phyloP scores from a whole-genome alignment of 2,329 filamentous ascomycete genomes.

The Ophiostoma triangulosporum region DNA sequence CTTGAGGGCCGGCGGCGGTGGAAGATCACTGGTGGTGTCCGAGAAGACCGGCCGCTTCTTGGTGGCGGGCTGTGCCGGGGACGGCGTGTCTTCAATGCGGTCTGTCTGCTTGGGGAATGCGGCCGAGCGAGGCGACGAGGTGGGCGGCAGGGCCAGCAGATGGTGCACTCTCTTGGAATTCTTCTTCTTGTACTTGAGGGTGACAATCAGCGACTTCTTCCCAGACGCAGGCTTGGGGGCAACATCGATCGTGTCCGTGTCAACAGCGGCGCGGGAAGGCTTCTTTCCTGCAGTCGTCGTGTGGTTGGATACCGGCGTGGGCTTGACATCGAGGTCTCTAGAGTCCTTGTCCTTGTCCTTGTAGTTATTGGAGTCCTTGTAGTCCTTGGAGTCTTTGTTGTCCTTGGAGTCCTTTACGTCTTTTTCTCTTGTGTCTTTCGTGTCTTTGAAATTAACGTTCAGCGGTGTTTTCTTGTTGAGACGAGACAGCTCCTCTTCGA shows the following conservation, averaged over 20 bases:
- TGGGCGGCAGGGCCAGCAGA: slow-evolving; percentile 31
- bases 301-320: background rate
- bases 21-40: slow-evolving; percentile 16
- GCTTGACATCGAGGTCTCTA: background rate
- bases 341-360: background rate
- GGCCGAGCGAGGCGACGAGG: slow-evolving; percentile 23
- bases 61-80: slow-evolving; percentile 23
- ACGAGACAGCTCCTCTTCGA: slow-evolving; percentile 34
- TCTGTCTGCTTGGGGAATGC: slow-evolving; percentile 20
- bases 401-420: slow-evolving; percentile 11
- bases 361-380: background rate
- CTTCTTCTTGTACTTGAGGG: slow-evolving; percentile 35
- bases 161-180: slow-evolving; percentile 30
- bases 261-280: slow-evolving; percentile 12
- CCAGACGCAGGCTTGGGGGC: background rate
- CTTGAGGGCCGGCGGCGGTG: slow-evolving; percentile 17
- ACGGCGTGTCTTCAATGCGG: slow-evolving; percentile 26
- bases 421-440: too few relatives aligned
- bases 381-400: slow-evolving; percentile 7
- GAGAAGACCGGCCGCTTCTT: slow-evolving; percentile 35
- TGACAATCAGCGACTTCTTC: slow-evolving; percentile 25
- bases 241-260: background rate
- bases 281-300: slow-evolving; percentile 21
- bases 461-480: slow-evolving; percentile 21
- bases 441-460: too few relatives aligned